phyloP scores from a whole-genome alignment of 805 yeast genomes.

The Wickerhamomyces subpelliculosus region DNA sequence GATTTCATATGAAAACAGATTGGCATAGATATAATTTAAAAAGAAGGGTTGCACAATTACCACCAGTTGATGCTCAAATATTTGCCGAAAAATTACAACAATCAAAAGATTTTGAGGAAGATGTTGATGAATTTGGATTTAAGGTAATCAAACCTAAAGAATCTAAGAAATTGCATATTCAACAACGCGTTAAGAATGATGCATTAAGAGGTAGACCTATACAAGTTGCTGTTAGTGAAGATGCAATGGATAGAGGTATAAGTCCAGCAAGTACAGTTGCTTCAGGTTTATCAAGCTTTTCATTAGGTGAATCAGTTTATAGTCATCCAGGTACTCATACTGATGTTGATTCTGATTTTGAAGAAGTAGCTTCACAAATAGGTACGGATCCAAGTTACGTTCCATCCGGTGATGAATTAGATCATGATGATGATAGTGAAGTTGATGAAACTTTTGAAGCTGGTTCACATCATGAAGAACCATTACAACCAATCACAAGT shows the following conservation, averaged over 20 bases:
- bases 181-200: constrained; percentile 3
- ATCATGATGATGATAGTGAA: constrained; percentile 18
- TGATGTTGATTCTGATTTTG: constrained; percentile 28
- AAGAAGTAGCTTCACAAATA: constrained; percentile 46
- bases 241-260: constrained; percentile 24
- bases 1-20: constrained; percentile 93
- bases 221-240: constrained; percentile 3
- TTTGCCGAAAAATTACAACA: constrained; percentile 32
- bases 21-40: constrained; percentile 97
- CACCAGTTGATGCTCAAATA: constrained; percentile 59
- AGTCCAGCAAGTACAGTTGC: constrained; percentile 51
- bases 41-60: constrained; percentile 80
- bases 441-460: constrained; percentile 22
- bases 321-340: constrained; percentile 28
- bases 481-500: constrained; percentile 35
- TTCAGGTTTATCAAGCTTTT: constrained; percentile 49
- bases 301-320: constrained; percentile 40
- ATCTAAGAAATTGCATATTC: constrained; percentile 9
- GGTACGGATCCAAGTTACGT: constrained; percentile 34
- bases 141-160: constrained; percentile 24
- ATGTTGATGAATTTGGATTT: constrained; percentile 34
- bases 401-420: constrained; percentile 26
- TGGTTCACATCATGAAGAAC: constrained; percentile 14
- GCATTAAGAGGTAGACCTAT: constrained; percentile 23
- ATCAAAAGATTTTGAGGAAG: constrained; percentile 25